Evolutionary conservation across 2,329 filamentous ascomycete genomes (phyloP), one percentile per base, ranked within the genome.

Genomic region (Exserohilum rostratum): DNA sequence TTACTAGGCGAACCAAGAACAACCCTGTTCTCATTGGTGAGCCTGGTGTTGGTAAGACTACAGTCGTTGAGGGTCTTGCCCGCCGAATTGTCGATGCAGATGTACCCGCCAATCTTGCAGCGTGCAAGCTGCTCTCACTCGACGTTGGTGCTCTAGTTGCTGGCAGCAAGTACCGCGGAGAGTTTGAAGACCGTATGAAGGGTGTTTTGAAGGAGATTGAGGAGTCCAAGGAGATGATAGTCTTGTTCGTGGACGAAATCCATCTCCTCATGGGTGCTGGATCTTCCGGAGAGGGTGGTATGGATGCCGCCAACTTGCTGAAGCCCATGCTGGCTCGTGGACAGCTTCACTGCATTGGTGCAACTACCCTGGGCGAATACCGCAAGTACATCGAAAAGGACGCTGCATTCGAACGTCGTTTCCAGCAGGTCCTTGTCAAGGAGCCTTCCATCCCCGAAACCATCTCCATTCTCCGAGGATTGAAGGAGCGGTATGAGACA

Each of bases 181-280:
- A 99, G 76, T 99, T 99, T 56, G 95, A 99, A 76, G 95, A 99
- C 82, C 87, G 95, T 66, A 98, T 99, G 93, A 99, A 99, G 84
- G 93, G 93, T 50, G 95, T 99, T 5, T 78, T 99, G 68, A 99
- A 98, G 77, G 95, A 99, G 79, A 96, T 99, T 55, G 85, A 93
- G 65, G 88, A 96, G 52, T 91, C 92, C 46, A 96, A 95, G 74
- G 93, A 98, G 53, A 96, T 93, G 82, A 97, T 99, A 71, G 89
- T 99, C 47, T 87, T 99, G 60, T 99, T 99, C 68, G 95, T 99
- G 64, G 95, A 99, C 77, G 95, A 99, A 77, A 99, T 99, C 63
- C 95, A 99, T 79, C 84, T 99, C 60, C 87, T 99, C 58, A 99
- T 99, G 95, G 95, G 95, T 55, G 95, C 95, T 62, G 95, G 95